phyloP scores from a whole-genome alignment of 2,329 filamentous ascomycete species.

The Colletotrichum limetticola region DNA sequence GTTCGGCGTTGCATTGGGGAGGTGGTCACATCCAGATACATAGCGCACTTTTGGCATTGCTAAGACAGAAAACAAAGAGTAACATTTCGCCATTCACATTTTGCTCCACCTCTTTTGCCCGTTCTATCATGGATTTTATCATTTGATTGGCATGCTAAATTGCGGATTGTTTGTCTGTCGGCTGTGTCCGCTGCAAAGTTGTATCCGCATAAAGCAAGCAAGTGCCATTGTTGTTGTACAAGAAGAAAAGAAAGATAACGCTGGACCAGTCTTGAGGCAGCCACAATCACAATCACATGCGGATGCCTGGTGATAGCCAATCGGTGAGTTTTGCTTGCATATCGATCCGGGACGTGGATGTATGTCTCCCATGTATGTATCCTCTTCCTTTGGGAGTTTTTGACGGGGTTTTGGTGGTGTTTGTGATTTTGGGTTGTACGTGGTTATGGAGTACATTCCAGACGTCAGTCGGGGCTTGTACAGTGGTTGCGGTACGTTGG shows the following conservation, averaged over 20 bases:
- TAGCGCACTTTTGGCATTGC: conserved; percentile 32
- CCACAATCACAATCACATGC: neutral
- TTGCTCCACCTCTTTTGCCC: neutral
- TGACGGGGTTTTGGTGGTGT: neutral
- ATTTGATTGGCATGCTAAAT: neutral
- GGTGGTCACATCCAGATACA: conserved; percentile 32
- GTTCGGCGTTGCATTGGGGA: conserved; percentile 26
- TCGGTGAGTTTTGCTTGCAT: neutral
- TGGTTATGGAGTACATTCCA: neutral
- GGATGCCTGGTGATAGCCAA: neutral
- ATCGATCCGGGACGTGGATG: neutral
- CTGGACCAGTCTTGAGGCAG: neutral
- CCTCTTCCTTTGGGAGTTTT: neutral
- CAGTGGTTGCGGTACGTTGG: too few species aligned
- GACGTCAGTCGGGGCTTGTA: neutral
- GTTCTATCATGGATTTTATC: neutral
- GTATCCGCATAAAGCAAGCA: neutral
- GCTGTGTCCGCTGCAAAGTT: neutral
- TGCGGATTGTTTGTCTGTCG: neutral
- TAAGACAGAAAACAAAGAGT: conserved; percentile 28
- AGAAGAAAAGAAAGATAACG: neutral
- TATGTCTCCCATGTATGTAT: neutral
- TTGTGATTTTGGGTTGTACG: neutral
- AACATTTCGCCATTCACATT: neutral
- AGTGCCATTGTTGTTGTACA: neutral